Conservation (phyloP, 208 protist genomes). For the Leishmania arabica region DNA sequence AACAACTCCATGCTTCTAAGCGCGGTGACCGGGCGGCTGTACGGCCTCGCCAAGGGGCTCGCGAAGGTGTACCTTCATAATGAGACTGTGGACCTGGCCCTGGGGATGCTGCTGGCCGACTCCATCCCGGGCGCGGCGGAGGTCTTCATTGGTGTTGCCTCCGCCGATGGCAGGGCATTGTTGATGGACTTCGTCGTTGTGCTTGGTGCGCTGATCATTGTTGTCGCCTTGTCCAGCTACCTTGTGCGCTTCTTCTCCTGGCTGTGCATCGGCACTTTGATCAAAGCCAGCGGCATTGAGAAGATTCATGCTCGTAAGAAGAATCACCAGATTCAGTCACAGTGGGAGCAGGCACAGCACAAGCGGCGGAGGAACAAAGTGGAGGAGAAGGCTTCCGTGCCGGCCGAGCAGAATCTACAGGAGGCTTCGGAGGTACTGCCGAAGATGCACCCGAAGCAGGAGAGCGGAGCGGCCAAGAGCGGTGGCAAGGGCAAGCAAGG, state of each 20-base stretch:
- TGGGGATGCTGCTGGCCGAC: slow-evolving; percentile 35
- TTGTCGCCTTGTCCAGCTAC: slow-evolving; percentile 35
- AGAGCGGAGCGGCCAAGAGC: background rate
- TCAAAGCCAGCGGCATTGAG: slow-evolving; percentile 29
- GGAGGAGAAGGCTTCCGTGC: slow-evolving; percentile 24
- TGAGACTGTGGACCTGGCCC: slow-evolving; percentile 33
- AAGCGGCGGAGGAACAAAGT: slow-evolving; percentile 23
- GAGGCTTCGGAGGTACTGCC: slow-evolving; percentile 23
- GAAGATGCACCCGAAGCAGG: slow-evolving; percentile 3
- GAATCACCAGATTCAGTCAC: slow-evolving; percentile 36
- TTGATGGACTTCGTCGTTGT: slow-evolving; percentile 46
- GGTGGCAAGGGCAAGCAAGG: background rate
- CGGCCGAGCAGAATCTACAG: slow-evolving; percentile 32
- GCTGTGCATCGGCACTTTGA: slow-evolving; percentile 38
- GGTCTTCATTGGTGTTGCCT: slow-evolving; percentile 36
- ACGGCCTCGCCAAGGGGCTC: slow-evolving; percentile 18
- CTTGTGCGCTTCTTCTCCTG: slow-evolving; percentile 41
- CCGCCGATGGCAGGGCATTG: slow-evolving; percentile 31
- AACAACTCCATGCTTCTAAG: slow-evolving; percentile 8
- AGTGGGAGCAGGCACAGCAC: slow-evolving; percentile 32
- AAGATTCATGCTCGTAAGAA: slow-evolving; percentile 32
- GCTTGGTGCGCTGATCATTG: slow-evolving; percentile 23
- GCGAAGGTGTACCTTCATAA: slow-evolving; percentile 45
- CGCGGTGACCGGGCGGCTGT: slow-evolving; percentile 21
- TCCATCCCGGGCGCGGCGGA: slow-evolving; percentile 37